Evolutionary conservation across 2,329 filamentous ascomycete species (phyloP), one percentile per base, ranked within the genome.

Genomic region (Aureobasidium namibiae): DNA sequence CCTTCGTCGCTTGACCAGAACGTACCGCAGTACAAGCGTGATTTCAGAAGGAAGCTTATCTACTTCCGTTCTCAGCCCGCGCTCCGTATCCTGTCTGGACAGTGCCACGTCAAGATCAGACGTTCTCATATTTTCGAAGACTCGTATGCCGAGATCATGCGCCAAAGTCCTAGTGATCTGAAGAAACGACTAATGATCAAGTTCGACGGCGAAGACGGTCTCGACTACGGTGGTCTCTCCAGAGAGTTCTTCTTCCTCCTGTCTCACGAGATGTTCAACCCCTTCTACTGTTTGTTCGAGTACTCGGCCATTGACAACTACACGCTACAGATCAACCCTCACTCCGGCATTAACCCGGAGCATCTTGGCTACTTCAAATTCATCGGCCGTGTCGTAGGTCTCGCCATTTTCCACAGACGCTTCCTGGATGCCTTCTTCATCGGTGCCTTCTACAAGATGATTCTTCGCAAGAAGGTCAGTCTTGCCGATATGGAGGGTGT

Each of bases 331-430:
- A 99, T 99, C 79, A 99, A 99, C 78, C 94, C 94, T 46, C 94
- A 99, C 75, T 99, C 94, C 21, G 94, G 94, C 64, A 97, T 99
- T 76, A 99, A 99, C 75, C 94, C 94, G 0, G 94, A 99, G 76
- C 94, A 99, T 83, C 80, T 99, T 69, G 97, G 96, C 73, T 99
- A 97, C 78, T 99, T 99, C 85, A 97, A 96, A 75, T 99, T 99
- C 72, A 99, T 99, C 69, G 94, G 94, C 50, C 90, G 94, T 61
- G 94, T 99, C 29, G 94, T 99, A 61, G 94, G 94, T 62, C 76
- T 99, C 66, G 92, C 94, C 62, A 99, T 99, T 69, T 99, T 99
- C 85, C 94, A 99, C 75, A 84, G 94, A 61, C 87, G 94, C 53
- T 99, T 99, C 82, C 78, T 99, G 64, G 94, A 99, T 72, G 95